A percentile compares a stretch with the other conserved stretches of the same genome.
phyloP scores from a whole-genome alignment of 345 rosid species.

The Gossypium turneri region DNA sequence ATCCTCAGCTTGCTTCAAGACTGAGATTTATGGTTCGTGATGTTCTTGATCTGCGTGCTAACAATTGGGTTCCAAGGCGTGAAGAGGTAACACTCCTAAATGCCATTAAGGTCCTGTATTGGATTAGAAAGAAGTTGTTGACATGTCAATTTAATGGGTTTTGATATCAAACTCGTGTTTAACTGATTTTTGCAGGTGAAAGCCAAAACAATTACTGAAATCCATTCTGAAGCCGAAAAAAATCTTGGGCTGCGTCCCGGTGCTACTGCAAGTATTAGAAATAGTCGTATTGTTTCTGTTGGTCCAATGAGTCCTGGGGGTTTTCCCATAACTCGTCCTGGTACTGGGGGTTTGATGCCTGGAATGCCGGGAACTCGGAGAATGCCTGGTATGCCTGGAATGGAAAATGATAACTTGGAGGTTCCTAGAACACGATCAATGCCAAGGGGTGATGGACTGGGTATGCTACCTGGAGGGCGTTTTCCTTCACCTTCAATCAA shows the following conservation, averaged over 20 bases:
- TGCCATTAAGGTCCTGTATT: not conserved
- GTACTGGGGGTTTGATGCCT: constrained; percentile 95
- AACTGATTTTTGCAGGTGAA: constrained; percentile 51
- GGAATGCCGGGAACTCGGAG: constrained; percentile 92
- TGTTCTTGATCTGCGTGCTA: constrained; percentile 73
- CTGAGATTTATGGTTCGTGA: constrained; percentile 78
- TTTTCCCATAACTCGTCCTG: constrained; percentile 71
- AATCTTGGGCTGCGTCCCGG: constrained; percentile 92
- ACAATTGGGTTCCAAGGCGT: constrained; percentile 88
- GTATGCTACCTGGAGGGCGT: constrained; percentile 41
- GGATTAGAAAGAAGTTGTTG: not conserved
- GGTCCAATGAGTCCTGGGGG: constrained; percentile 50
- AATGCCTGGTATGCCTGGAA: constrained; percentile 96
- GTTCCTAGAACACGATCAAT: constrained; percentile 55
- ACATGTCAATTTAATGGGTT: not conserved
- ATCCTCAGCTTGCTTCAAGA: constrained; percentile 60
- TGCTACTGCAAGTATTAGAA: constrained; percentile 80
- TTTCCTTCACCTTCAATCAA: constrained; percentile 39
- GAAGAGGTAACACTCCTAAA: constrained; percentile 58
- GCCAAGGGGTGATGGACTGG: constrained; percentile 73
- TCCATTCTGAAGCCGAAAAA: constrained; percentile 88
- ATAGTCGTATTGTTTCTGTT: constrained; percentile 44
- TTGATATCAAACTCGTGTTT: not conserved
- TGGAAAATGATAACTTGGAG: constrained; percentile 83
- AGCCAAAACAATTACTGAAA: constrained; percentile 91